Percentiles rank a stretch among this genome's conserved stretches.
Conservation (phyloP, 148 eudicot genomes). For the Heliosperma pusillum region DNA sequence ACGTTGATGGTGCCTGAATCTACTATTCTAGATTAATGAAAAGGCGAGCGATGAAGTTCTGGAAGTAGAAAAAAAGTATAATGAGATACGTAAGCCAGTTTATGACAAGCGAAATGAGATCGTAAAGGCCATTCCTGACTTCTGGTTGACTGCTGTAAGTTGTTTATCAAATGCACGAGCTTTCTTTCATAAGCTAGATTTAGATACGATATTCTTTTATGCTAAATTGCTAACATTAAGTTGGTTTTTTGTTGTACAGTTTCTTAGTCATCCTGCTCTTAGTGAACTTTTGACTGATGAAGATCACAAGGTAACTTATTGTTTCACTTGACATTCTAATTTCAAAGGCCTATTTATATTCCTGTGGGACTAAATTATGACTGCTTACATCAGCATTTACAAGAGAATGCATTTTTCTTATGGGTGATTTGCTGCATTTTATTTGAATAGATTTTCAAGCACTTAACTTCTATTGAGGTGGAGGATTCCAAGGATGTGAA, state of each 20-base stretch:
- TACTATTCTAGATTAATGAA: constrained; percentile 64
- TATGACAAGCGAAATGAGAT: constrained; percentile 78
- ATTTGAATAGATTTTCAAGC: constrained; percentile 65
- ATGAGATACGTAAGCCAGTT: constrained; percentile 75
- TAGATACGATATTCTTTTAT: not conserved
- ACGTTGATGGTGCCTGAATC: constrained; percentile 2
- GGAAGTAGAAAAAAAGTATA: constrained; percentile 87
- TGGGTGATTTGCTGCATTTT: not conserved
- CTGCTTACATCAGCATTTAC: not conserved
- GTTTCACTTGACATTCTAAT: not conserved
- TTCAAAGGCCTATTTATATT: not conserved
- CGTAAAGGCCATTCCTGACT: constrained; percentile 79
- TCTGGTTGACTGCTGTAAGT: constrained; percentile 91
- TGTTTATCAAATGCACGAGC: not conserved
- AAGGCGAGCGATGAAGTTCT: constrained; percentile 87
- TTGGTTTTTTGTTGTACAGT: constrained; percentile 40
- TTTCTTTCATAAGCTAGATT: not conserved
- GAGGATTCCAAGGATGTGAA: constrained; percentile 90
- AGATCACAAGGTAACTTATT: constrained; percentile 73
- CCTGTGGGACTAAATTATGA: not conserved
- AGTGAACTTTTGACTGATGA: constrained; percentile 71
- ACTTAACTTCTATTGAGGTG: constrained; percentile 77
- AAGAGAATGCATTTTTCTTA: no score
- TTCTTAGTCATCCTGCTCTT: constrained; percentile 94
- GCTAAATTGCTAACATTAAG: not conserved